Percentiles rank a stretch among this genome's conserved stretches.
Evolutionary conservation across 495 filamentous ascomycete species (phyloP).

Genomic region (Lophiotrema nucula): DNA sequence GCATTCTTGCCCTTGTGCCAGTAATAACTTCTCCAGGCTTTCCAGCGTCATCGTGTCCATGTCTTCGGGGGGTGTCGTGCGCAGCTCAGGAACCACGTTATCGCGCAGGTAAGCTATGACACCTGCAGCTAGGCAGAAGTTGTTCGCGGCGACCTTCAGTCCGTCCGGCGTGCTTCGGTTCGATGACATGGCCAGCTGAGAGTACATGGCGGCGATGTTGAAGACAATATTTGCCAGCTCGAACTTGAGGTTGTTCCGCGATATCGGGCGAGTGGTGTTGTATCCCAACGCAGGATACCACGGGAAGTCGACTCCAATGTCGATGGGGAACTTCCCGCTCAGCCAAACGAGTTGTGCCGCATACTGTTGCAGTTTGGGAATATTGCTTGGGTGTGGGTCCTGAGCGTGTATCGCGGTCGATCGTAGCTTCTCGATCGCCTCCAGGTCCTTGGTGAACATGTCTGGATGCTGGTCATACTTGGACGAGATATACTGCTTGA

Average conservation of each 20-base stretch:
- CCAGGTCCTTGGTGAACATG: constrained; percentile 89
- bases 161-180: constrained; percentile 82
- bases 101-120: constrained; percentile 77
- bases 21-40: constrained; percentile 75
- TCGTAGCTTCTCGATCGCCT: constrained; percentile 79
- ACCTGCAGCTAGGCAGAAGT: constrained; percentile 85
- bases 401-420: constrained; percentile 80
- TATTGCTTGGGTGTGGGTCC: constrained; percentile 85
- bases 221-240: constrained; percentile 91
- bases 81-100: constrained; percentile 78
- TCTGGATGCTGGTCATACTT: constrained; percentile 99
- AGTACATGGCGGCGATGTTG: constrained; percentile 91
- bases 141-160: constrained; percentile 84
- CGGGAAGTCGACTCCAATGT: constrained; percentile 91
- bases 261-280: constrained; percentile 71
- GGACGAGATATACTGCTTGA: constrained; percentile 93
- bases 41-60: constrained; percentile 89
- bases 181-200: constrained; percentile 78
- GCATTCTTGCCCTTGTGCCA: constrained; percentile 94
- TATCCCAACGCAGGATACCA: constrained; percentile 96
- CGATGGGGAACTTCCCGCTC: constrained; percentile 91
- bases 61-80: constrained; percentile 84
- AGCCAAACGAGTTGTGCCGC: constrained; percentile 94
- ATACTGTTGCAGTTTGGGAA: constrained; percentile 82
- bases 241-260: constrained; percentile 90